Evolutionary conservation across 257 asterid species (phyloP).

Genomic region (Paulownia fortunei): DNA sequence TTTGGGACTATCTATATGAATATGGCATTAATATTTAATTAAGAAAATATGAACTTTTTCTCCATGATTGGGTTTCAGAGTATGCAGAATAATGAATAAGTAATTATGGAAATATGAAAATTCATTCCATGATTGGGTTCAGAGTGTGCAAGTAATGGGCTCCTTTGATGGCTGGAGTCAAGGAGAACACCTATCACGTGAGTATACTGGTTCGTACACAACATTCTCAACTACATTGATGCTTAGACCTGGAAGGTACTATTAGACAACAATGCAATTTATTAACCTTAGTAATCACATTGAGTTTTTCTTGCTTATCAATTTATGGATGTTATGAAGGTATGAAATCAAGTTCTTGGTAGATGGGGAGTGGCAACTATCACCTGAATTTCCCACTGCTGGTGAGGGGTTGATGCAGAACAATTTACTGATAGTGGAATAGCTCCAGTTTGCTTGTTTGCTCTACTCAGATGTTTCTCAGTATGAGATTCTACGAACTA

Average conservation of each 20-base stretch:
- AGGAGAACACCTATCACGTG: conserved; percentile 87
- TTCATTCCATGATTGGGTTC: conserved; percentile 24
- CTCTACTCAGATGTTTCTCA: neutral
- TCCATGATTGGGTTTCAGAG: neutral
- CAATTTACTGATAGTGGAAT: conserved; percentile 78
- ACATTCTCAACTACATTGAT: conserved; percentile 74
- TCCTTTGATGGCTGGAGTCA: conserved; percentile 90
- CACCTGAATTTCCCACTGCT: conserved; percentile 69
- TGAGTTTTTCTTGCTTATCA: neutral
- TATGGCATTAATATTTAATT: neutral
- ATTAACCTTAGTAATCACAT: conserved; percentile 1
- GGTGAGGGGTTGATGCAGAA: conserved; percentile 86
- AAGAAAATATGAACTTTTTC: neutral
- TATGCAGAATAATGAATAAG: neutral
- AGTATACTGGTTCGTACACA: conserved; percentile 70
- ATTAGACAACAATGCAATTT: conserved; percentile 3
- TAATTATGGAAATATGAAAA: neutral
- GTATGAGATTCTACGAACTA: neutral
- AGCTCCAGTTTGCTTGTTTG: conserved; percentile 32
- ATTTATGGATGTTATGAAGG: conserved; percentile 38
- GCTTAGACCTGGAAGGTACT: conserved; percentile 93
- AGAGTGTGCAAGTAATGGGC: conserved; percentile 97
- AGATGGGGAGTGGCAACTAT: conserved; percentile 84
- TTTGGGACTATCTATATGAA: conserved; percentile 8
- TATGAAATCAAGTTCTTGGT: conserved; percentile 86